Percentiles rank a stretch among this genome's conserved stretches.
Evolutionary conservation across 495 filamentous ascomycete species (phyloP).

Genomic region (Daldinia concentrica): DNA sequence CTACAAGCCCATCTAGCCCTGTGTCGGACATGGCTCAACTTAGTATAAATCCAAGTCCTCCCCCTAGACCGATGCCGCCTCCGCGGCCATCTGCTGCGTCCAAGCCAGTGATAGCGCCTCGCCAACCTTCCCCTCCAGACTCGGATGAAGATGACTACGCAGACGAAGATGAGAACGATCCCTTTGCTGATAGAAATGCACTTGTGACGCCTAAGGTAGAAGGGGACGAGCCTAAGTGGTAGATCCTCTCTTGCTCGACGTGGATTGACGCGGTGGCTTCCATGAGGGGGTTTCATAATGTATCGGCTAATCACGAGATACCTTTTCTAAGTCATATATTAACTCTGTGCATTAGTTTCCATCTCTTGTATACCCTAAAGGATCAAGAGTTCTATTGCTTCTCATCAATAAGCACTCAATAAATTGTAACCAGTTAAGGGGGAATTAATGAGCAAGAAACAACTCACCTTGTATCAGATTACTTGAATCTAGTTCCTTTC

Average conservation of each 20-base stretch:
- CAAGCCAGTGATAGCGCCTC: conserved; percentile 53
- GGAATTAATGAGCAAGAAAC: not conserved
- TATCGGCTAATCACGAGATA: conserved; percentile 22
- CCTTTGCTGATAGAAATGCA: conserved; percentile 80
- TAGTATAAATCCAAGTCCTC: conserved; percentile 47
- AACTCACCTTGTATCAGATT: not conserved
- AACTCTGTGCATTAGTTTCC: not conserved
- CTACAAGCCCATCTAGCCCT: conserved; percentile 47
- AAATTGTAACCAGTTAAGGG: not conserved
- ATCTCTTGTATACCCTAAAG: not conserved
- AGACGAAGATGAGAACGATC: conserved; percentile 76
- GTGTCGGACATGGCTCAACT: conserved; percentile 51
- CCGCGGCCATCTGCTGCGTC: conserved; percentile 52
- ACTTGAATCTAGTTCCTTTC: not conserved
- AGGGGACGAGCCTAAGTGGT: conserved; percentile 65
- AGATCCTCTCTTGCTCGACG: conserved; percentile 1
- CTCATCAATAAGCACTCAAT: not conserved
- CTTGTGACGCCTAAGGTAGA: conserved; percentile 69
- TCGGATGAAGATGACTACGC: conserved; percentile 57
- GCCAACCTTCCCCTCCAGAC: conserved; percentile 40
- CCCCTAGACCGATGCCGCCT: conserved; percentile 53
- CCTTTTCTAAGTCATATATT: conserved; percentile 18
- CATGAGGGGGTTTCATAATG: not conserved
- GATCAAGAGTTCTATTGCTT: not conserved
- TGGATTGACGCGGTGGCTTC: not conserved